Conservation (phyloP, 352 stramenopile species). For the Phytopythium helicoides region DNA sequence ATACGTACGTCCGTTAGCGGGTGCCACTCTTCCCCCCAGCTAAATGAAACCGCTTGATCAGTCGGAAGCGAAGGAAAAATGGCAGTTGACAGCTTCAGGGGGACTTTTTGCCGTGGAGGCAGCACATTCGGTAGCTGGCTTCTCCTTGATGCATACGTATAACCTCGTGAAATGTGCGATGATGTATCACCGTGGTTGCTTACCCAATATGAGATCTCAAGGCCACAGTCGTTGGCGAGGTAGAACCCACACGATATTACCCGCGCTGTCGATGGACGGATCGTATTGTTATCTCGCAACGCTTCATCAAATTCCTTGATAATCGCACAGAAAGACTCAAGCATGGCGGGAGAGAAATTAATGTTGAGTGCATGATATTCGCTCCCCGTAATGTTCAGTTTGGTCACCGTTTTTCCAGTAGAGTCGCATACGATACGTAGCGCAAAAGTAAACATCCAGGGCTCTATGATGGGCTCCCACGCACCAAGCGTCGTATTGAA, state of each 20-base stretch:
- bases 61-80: slow-evolving; percentile 66
- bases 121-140: slow-evolving; percentile 46
- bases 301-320: slow-evolving; percentile 59
- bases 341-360: slow-evolving; percentile 65
- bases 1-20: slow-evolving; percentile 77
- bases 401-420: slow-evolving; percentile 48
- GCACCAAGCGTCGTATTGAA: slow-evolving; percentile 75
- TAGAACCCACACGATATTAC: slow-evolving; percentile 83
- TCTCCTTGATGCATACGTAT: slow-evolving; percentile 50
- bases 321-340: slow-evolving; percentile 61
- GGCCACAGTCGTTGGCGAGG: slow-evolving; percentile 67
- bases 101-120: slow-evolving; percentile 48
- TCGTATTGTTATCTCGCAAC: slow-evolving; percentile 3
- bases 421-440: slow-evolving; percentile 33
- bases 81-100: slow-evolving; percentile 65
- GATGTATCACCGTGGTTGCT: slow-evolving; percentile 4
- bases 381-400: slow-evolving; percentile 52
- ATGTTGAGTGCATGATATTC: slow-evolving; percentile 58
- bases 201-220: slow-evolving; percentile 46
- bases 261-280: slow-evolving; percentile 48
- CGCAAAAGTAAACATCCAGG: slow-evolving; percentile 64
- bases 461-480: slow-evolving; percentile 79
- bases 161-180: slow-evolving; percentile 32
- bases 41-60: slow-evolving; percentile 77
- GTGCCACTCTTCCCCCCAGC: slow-evolving; percentile 68